Base-by-base conservation (phyloP, 2,329 filamentous ascomycete genomes). In the Penicillium sp. region DNA sequence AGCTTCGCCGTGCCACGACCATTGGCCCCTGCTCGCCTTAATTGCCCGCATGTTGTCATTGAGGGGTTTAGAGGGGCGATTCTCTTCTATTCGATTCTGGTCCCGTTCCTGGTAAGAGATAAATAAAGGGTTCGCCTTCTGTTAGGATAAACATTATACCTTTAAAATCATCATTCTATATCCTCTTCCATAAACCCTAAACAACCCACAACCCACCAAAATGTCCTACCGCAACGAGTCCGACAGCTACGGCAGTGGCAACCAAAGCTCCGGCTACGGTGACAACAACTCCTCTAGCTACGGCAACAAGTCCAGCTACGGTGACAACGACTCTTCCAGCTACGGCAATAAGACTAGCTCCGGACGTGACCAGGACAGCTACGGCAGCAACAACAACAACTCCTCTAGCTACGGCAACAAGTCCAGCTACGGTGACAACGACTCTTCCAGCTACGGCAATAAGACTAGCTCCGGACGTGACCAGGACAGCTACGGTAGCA, bases 201-300 rank as follows among this genome's bases (percentile, higher is more conserved):
- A 34, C 18, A 34, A 22, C 4, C 24, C 5, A 16, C 9, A 34
- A 22, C 4, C 24, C 5, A 16, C 9, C 20, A 46, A 13, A 31
- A 56, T 56, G 53, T 56, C 53, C 45, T 56, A 56, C 48, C 40
- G 42, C 26, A 56, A 56, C 53, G 42, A 56, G 10, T 51, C 47
- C 26, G 42, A 52, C 29, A 56, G 48, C 53, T 56, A 56, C 40
- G 48, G 53, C 48, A 52, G 53, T 52, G 35, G 53, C 37, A 56
- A 56, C 53, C 48, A 56, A 35, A 56, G 48, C 53, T 56, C 53
- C 16, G 40, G 53, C 40, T 52, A 45, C 31, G 53, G 49, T 16
- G 29, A 31, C 35, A 52, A 46, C 39, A 18, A 55, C 24, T 37
- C 22, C 24, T 53, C 47, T 4, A 49, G 52, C 20, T 52, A 43